Evolutionary conservation across 202 grass and related monocot genomes (phyloP), one percentile per base, ranked within the genome.

Genomic region (Carex sylvatica): DNA sequence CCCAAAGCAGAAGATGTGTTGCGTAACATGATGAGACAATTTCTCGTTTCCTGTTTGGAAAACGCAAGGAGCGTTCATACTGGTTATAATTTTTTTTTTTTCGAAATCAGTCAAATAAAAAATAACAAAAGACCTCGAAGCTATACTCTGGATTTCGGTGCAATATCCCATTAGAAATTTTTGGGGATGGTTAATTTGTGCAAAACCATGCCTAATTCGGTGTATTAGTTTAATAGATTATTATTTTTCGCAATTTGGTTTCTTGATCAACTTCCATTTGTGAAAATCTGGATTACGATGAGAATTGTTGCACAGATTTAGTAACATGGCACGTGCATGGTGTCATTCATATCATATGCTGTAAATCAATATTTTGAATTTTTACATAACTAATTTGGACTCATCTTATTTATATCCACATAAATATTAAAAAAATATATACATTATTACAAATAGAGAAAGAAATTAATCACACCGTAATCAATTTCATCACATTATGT

Each of bases 311-410:
- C 49, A 75, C 18, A 0, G 15, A 55, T 28, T 30, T 30, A 75
- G 79, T 42, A 65, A 49, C 79, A 81, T 81, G 79, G 61, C 79
- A 81, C 67, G 79, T 81, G 79, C 61, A 66, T 81, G 79, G 60
- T 81, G 28, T 28, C 35, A 36, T 36, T 36, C 35, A 36, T 36
- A 5, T 35, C 33, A 36, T 36, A 36, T 36, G 35, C 35, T 5
- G 4, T 36, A 36, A 36, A 4, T 36, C 4, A 36, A 36, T 28
- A 36, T 36, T 36, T 36, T 5, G 35, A 36, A 5, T 36, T 36
- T 36, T 5, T 36, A 36, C 35, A 6, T 36, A 36, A 38, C 1
- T 1, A 38, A 38, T 38, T 7, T 6, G 36, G 36, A 38, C 35
- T 33, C 35, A 36, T 36, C 4, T 0, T 3, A 36, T 36, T 36